A percentile compares a stretch with the other conserved stretches of the same genome.
Conservation (phyloP, 768 basidiomycete genomes). For the Erythrobasidium yunnanense region DNA sequence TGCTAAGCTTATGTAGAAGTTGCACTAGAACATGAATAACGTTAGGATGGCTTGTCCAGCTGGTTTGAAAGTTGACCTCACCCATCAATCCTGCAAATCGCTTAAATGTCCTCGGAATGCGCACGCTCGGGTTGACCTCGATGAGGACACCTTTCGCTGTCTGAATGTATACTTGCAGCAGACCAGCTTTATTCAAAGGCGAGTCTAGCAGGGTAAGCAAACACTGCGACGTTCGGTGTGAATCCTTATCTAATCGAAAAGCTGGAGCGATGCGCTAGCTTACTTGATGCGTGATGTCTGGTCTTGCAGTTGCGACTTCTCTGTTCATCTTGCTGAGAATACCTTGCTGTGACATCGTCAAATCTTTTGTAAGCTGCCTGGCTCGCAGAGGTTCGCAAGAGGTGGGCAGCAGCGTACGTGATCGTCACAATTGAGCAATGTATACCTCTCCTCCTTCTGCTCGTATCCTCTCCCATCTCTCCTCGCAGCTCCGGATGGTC, state of each 20-base stretch:
- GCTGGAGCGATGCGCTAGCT: slow-evolving; percentile 32
- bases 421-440: slow-evolving; percentile 92
- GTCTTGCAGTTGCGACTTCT: slow-evolving; percentile 97
- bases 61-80: slow-evolving; percentile 42
- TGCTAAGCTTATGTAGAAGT: slow-evolving; percentile 88
- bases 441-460: slow-evolving; percentile 76
- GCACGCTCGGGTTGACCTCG: slow-evolving; percentile 93
- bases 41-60: background rate
- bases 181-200: slow-evolving; percentile 91
- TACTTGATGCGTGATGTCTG: slow-evolving; percentile 98
- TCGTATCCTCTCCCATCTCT: slow-evolving; percentile 47
- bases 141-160: slow-evolving; percentile 92
- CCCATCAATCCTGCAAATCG: slow-evolving; percentile 98
- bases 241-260: background rate
- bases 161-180: slow-evolving; percentile 95
- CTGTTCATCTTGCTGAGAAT: slow-evolving; percentile 93
- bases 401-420: slow-evolving; percentile 45
- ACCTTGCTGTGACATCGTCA: slow-evolving; percentile 52
- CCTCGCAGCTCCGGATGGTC: slow-evolving; percentile 24
- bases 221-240: slow-evolving; percentile 51
- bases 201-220: slow-evolving; percentile 92
- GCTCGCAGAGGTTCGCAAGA: background rate
- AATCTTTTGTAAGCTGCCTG: background rate
- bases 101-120: slow-evolving; percentile 97
- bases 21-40: slow-evolving; percentile 54